A percentile compares a stretch with the other conserved stretches of the same genome.
Evolutionary conservation across 768 basidiomycete genomes (phyloP).

Genomic region (Auricularia auricula-judae): DNA sequence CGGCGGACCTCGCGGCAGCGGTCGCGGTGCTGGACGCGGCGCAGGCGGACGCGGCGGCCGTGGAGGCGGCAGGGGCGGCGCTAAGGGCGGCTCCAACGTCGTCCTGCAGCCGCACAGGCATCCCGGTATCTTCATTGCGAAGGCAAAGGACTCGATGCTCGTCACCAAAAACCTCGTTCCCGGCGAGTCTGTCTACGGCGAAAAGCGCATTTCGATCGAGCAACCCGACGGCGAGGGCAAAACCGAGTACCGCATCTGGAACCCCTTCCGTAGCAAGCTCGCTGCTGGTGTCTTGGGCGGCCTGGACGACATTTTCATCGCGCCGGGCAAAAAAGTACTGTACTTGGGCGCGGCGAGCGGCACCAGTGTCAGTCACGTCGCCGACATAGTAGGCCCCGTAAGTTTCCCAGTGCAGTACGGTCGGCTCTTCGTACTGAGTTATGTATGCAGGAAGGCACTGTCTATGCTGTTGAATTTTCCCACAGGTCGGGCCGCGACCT

Average conservation of each 20-base stretch:
- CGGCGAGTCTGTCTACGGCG: conserved; percentile 96
- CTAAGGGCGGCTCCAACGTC: conserved; percentile 74
- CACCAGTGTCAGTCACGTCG: conserved; percentile 96
- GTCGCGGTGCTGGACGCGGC: conserved; percentile 22
- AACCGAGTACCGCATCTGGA: conserved; percentile 97
- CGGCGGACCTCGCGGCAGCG: conserved; percentile 24
- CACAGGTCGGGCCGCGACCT: conserved; percentile 92
- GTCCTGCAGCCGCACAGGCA: conserved; percentile 94
- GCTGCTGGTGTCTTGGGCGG: conserved; percentile 96
- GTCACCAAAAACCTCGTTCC: conserved; percentile 98
- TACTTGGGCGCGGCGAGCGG: conserved; percentile 98
- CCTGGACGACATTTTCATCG: conserved; percentile 85
- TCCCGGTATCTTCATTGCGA: conserved; percentile 90
- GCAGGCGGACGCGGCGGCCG: conserved; percentile 36
- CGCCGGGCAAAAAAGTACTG: conserved; percentile 89
- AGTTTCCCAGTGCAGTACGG: conserved; percentile 20
- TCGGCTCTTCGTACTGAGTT: conserved; percentile 4
- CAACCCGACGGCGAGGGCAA: conserved; percentile 62
- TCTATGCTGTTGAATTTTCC: conserved; percentile 98
- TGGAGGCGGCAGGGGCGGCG: conserved; percentile 59
- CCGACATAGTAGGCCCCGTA: conserved; percentile 95
- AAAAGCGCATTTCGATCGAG: conserved; percentile 90
- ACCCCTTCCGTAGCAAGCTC: conserved; percentile 94
- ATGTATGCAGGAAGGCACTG: conserved; percentile 68
- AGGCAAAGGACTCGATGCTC: conserved; percentile 92